Evolutionary conservation across 2,329 filamentous ascomycete genomes (phyloP), one percentile per base, ranked within the genome.

Genomic region (Aspergillus sp.): DNA sequence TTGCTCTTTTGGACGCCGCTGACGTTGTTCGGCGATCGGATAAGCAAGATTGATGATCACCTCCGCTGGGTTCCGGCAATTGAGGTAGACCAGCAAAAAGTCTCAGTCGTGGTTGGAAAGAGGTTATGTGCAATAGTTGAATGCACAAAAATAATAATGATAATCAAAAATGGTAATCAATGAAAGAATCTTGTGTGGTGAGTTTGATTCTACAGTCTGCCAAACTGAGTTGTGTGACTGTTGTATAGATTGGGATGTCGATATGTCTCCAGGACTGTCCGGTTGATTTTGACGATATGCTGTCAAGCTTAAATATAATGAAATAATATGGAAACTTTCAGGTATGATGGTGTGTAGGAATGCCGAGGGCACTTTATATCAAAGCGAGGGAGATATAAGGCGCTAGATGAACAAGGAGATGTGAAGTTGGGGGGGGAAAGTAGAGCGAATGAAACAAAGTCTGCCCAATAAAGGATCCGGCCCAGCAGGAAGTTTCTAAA

Each of bases 61-160:
- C 57, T 62, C 61, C 63, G 62, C 60, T 56, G 50, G 23, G 58
- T 64, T 65, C 63, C 63, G 63, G 55, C 19, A 8, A 35, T 15
- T 33, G 48, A 15, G 15, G 19, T n/a, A n/a, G 35, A 37, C 21
- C 23, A 27, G 43, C 23, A 27, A 15, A 23, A 33, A 8, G 24
- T 23, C 45, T 47, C 27, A 47, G 23, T 46, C 3, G 9, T 4
- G 15, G 15, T 17, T 17, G 24, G n/a, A 17, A 47, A 3, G 8
- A 9, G 24, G 44, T 4, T 52, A 12, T 52, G 49, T 40, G 27
- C 19, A 31, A 44, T 31, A 44, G 27, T n/a, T 44, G 37, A 19
- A 33, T 19, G 44, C 21, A 45, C 27, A 39, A 33, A 39, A 44
- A 21, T 35, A 14, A 31, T 11, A 11, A 31, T 31, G 27, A 11